Evolutionary conservation across 768 basidiomycete species (phyloP), one percentile per base, ranked within the genome.

Genomic region (Auriculariales sp.): DNA sequence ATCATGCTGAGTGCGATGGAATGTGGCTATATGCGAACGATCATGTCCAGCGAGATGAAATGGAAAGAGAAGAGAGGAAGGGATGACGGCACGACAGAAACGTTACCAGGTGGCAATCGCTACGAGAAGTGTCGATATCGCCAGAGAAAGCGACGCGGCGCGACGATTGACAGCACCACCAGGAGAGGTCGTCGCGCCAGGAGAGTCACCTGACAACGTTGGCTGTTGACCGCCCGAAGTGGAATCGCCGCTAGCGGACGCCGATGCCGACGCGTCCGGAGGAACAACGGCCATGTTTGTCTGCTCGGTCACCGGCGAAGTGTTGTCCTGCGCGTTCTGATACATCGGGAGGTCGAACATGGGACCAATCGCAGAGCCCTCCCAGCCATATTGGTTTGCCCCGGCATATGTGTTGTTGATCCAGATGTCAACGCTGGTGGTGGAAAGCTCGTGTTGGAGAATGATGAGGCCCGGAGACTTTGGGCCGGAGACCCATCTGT

Each of bases 371-470:
- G 14, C 17, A 10, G 11, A 11, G 22, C 22, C 6, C 39, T 44
- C 10, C 39, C 39, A 44, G 39, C n/a, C n/a, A n/a, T n/a, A n/a
- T n/a, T 44, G 12, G 19, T 44, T 19, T 12, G 39, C 17, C 39
- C 12, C 12, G 39, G 27, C 6, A 19, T 6, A 44, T 5, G 39
- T 44, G 6, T 74, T 73, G 34, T 66, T 64, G 0, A 81, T 77
- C 64, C 91, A 93, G 3, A 77, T 75, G 30, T 68, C 55, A 19
- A 89, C 80, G 28, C 81, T 68, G 54, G 67, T 60, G 36, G 74
- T 65, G 28, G 71, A 72, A 22, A 82, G 66, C 64, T 95, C 92
- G 63, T 97, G 93, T 61, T 94, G 83, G 52, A 95, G 72, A 49
- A 88, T 70, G 53, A 90, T 70, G 24, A 93, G 73, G 29, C 93